Evolutionary conservation across 2,329 filamentous ascomycete genomes (phyloP), one percentile per base, ranked within the genome.

Genomic region (Aspergillus thermomutatus): DNA sequence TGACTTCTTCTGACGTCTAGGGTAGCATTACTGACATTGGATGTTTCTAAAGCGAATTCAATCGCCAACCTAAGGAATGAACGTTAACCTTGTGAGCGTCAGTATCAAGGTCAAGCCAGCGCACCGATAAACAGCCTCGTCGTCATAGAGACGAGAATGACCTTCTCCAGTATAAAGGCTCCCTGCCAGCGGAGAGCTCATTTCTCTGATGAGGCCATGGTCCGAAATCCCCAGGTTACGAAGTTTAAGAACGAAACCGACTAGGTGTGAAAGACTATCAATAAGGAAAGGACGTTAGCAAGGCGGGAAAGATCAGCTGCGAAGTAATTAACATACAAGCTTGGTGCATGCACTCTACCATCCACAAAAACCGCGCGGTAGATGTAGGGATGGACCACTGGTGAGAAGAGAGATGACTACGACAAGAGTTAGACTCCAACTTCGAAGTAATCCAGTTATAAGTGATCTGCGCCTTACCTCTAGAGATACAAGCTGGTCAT

Each of bases 341-440:
- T 92, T 2, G 92, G 91, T 0, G 92, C 89, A 71, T 97, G 93
- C 34, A 97, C 83, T 57, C 92, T 87, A 26, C 92, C 91, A 73
- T 99, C 93, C 53, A 99, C 90, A 70, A 97, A 97, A 17, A 96
- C 92, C n/a, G 92, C 91, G 27, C 94, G 87, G 72, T 92, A 96
- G 57, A 97, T 93, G 72, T 97, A 92, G 0, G 94, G 94, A 68
- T 99, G 94, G 21, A 86, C 87, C 3, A 92, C 86, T 0, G 89
- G 89, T 0, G 91, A 89, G 73, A 95, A 96, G 0, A 94, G 86
- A 17, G 93, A 92, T 2, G 92, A 97, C 85, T 80, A 43, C 23
- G 28, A 26, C 48, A 27, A 50, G 51, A 8, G 23, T 26, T 43
- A 26, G 50, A 43, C 25, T 26, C n/a, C 23, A 14, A 46, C 14